Conservation (phyloP, 2,329 filamentous ascomycete genomes). For the Shiraia bambusicola region DNA sequence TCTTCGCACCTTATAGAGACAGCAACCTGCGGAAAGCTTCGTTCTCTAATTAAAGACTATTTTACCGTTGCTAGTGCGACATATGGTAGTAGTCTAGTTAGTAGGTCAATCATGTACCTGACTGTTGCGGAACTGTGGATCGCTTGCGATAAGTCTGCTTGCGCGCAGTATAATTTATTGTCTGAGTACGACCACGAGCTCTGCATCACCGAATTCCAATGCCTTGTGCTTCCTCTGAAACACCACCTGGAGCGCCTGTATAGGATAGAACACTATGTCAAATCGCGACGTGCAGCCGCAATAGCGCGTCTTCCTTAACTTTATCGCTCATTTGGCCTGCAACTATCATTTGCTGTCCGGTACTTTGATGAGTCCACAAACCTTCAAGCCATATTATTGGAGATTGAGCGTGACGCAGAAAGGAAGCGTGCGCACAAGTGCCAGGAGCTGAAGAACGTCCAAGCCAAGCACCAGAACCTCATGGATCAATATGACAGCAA, state of each 20-base stretch:
- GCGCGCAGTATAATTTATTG: conserved; percentile 44
- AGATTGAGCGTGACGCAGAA: conserved; percentile 46
- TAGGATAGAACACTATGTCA: conserved; percentile 51
- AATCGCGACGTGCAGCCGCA: conserved; percentile 25
- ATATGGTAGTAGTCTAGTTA: too few relatives aligned
- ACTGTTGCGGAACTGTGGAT: conserved; percentile 61
- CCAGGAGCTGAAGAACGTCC: conserved; percentile 13
- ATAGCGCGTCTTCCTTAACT: conserved; percentile 29
- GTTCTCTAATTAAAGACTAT: too few relatives aligned
- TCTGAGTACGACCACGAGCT: conserved; percentile 52
- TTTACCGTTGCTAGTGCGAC: too few relatives aligned
- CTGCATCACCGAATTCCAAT: conserved; percentile 42
- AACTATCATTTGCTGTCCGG: conserved; percentile 49
- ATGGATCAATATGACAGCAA: conserved; percentile 6
- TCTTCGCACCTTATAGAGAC: too few relatives aligned
- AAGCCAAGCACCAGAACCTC: conserved; percentile 10
- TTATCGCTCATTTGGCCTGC: conserved; percentile 41
- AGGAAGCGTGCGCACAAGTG: conserved; percentile 15
- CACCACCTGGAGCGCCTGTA: conserved; percentile 50
- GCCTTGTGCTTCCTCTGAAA: conserved; percentile 48
- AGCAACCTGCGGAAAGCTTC: too few relatives aligned
- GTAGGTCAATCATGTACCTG: conserved; percentile 59
- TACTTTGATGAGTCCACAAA: conserved; percentile 50
- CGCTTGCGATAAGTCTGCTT: conserved; percentile 54
- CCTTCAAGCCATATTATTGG: conserved; percentile 41